phyloP scores from a whole-genome alignment of 2,329 filamentous ascomycete genomes.

The Tolypocladium amazonense region DNA sequence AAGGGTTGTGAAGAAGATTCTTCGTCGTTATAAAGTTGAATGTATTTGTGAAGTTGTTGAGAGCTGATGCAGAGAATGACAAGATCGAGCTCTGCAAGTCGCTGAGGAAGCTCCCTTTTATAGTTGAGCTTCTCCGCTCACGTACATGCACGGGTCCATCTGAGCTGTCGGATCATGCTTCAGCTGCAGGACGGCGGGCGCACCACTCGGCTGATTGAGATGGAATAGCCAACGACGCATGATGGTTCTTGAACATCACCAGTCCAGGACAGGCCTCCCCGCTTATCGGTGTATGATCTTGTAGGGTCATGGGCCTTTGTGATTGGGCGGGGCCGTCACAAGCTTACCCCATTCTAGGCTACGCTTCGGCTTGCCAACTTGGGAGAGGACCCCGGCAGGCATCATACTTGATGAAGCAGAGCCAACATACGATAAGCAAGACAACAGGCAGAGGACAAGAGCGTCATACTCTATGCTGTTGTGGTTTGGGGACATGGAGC shows the following conservation, averaged over 20 bases:
- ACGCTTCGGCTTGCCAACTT: constrained; percentile 1
- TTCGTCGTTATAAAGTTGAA: background rate
- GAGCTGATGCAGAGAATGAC: background rate
- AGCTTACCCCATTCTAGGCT: background rate
- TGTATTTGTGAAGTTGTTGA: background rate
- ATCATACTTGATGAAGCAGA: background rate
- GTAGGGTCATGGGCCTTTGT: background rate
- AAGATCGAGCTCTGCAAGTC: background rate
- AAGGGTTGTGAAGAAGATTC: background rate
- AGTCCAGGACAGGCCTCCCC: background rate
- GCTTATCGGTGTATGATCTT: background rate
- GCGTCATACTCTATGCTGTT: too few relatives aligned
- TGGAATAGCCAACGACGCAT: background rate
- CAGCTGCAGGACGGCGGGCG: background rate
- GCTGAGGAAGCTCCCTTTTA: constrained; percentile 1
- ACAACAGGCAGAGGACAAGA: too few relatives aligned
- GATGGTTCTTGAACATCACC: background rate
- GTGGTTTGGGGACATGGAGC: background rate
- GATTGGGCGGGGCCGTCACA: background rate
- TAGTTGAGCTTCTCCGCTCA: constrained; percentile 1
- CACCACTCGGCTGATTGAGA: background rate
- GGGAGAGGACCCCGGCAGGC: background rate
- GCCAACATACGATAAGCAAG: background rate
- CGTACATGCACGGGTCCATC: background rate
- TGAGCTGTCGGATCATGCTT: background rate